These are phyloP conservation scores for Saccharomyces hybrid DNA, from an alignment of 1,139 yeast species.

Conservation along the genomic window DNA sequence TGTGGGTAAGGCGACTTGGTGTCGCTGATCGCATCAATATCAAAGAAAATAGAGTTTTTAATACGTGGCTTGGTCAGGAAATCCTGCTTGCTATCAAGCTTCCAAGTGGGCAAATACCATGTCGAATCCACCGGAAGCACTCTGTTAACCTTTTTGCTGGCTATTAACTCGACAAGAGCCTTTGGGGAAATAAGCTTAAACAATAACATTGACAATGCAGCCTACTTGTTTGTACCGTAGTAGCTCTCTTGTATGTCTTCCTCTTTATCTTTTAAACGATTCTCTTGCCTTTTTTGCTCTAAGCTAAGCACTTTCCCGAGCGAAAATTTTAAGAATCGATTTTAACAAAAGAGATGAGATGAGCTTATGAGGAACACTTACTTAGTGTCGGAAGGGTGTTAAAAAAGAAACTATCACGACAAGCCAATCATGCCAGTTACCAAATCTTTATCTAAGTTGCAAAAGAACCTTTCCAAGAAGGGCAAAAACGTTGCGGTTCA, in stretches of 20 bases:
- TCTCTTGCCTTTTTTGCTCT: too few relatives aligned
- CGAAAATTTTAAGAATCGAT: slow-evolving; percentile 1
- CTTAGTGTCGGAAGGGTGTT: not conserved
- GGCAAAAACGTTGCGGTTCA: slow-evolving; percentile 47
- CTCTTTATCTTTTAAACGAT: not conserved
- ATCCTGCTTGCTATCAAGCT: slow-evolving; percentile 52
- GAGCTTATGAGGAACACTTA: not conserved
- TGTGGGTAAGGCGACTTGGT: slow-evolving; percentile 65
- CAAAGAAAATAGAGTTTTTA: slow-evolving; percentile 66
- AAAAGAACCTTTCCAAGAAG: slow-evolving; percentile 42
- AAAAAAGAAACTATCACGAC: not conserved
- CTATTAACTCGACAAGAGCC: slow-evolving; percentile 16
- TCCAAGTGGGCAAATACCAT: slow-evolving; percentile 82
- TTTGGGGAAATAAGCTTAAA: slow-evolving; percentile 27
- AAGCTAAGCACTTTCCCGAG: not conserved
- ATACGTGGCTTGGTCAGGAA: slow-evolving; percentile 48
- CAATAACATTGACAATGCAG: slow-evolving; percentile 16
- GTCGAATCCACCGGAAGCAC: slow-evolving; percentile 78
- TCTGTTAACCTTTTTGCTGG: slow-evolving; percentile 19
- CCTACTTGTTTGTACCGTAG: not conserved
- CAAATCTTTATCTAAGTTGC: slow-evolving; percentile 65
- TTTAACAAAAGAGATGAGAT: not conserved
- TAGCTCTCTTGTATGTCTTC: too few relatives aligned
- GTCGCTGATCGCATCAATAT: slow-evolving; percentile 64
- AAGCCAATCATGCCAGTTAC: slow-evolving; percentile 58